These are phyloP conservation scores for Pichia rugopelliculosa DNA, from an alignment of 805 yeast genomes.

Conservation along the genomic window DNA sequence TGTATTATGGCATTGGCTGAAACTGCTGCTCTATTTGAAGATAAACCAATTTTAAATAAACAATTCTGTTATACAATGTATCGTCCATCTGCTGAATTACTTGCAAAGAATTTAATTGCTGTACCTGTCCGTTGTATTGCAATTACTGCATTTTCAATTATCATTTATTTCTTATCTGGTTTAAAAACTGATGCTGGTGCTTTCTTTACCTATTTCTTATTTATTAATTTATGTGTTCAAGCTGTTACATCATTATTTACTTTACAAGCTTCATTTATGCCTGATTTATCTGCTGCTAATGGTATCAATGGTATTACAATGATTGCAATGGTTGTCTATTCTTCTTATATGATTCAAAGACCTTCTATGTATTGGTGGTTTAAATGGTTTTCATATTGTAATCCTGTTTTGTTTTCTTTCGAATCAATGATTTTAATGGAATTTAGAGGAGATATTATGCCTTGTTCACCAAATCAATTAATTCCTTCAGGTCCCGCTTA, in stretches of 20 bases:
- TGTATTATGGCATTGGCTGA: conserved; percentile 57
- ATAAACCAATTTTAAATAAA: conserved; percentile 56
- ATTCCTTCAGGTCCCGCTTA: conserved; percentile 55
- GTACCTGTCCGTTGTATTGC: conserved; percentile 50
- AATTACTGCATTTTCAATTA: conserved; percentile 38
- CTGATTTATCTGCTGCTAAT: conserved; percentile 48
- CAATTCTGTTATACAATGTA: conserved; percentile 58
- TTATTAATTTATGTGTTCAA: conserved; percentile 32
- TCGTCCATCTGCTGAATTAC: conserved; percentile 57
- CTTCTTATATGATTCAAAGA: conserved; percentile 58
- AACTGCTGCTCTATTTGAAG: conserved; percentile 49
- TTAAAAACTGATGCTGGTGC: conserved; percentile 47
- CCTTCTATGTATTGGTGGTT: conserved; percentile 57
- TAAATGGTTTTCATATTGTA: conserved; percentile 45
- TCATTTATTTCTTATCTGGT: conserved; percentile 44
- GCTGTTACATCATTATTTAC: conserved; percentile 48
- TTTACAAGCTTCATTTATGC: conserved; percentile 43
- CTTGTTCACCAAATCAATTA: conserved; percentile 34
- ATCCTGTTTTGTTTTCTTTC: conserved; percentile 41
- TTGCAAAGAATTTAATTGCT: conserved; percentile 49
- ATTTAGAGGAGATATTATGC: conserved; percentile 45
- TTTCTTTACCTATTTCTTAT: conserved; percentile 42
- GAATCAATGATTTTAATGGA: conserved; percentile 53
- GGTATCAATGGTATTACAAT: conserved; percentile 50
- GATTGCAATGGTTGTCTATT: conserved; percentile 45